Base-by-base conservation (phyloP, 75 land plant genomes). In the Cunninghamia lanceolata region DNA sequence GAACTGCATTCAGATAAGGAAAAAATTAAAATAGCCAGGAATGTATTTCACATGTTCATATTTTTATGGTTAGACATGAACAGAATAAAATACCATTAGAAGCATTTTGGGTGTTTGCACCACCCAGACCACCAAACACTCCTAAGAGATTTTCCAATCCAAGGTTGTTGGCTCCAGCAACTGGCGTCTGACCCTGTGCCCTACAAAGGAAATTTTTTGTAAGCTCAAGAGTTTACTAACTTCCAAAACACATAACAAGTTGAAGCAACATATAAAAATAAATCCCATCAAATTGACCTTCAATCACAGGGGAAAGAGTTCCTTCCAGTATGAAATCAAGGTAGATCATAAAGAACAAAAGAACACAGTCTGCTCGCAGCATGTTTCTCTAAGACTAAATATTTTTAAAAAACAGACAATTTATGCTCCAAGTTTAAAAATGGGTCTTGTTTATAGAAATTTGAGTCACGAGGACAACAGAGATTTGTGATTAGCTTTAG, bases 71-170 rank as follows among this genome's bases (percentile, higher is more conserved):
- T 28, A n/a, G 47, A 2, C 32, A 80, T 45, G 38, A 84, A 84
- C 9, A 30, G 52, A 52, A 52, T 9, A 32, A 21, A 63, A 79
- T 45, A 87, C 88, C 88, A 59, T 87, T 84, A 15, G 87, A 84
- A n/a, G 87, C 17, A 35, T 78, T 85, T 79, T 82, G 86, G 36
- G 82, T 36, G 83, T 83, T 59, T 54, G 38, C 40, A 25, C 84
- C 83, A 85, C 83, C 91, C 39, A 92, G 87, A n/a, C 90, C 90
- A 42, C 92, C 93, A 91, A 92, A 90, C 90, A 92, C 88, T 32
- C 85, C 83, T 47, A 92, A 86, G 74, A 92, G 73, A 6, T 85
- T 54, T 35, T 86, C 86, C 87, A 92, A 79, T 63, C 91, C 89
- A 43, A 88, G 52, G 30, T 83, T 81, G 42, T 83, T 84, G 42